Evolutionary conservation across 495 filamentous ascomycete species (phyloP).

Genomic region (Parachaetomium inaequale): DNA sequence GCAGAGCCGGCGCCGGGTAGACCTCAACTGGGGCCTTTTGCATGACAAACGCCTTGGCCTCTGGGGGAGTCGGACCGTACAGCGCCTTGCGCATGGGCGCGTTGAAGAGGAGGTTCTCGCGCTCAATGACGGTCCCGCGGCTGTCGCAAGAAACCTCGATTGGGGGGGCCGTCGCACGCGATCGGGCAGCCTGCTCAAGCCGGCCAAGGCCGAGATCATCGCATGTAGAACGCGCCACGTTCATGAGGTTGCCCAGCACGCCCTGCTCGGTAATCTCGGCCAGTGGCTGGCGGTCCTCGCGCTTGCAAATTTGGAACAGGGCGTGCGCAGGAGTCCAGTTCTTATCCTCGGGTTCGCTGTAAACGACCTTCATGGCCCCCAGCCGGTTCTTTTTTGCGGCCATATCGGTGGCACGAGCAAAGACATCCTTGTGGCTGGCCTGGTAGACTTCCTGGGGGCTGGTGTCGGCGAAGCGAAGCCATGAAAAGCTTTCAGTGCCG

Average conservation of each 20-base stretch:
- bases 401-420: constrained; percentile 59
- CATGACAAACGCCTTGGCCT: constrained; percentile 71
- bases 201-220: constrained; percentile 63
- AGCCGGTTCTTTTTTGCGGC: constrained; percentile 51
- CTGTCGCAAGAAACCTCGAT: constrained; percentile 74
- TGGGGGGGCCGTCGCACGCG: constrained; percentile 79
- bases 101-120: constrained; percentile 76
- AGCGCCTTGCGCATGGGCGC: constrained; percentile 66
- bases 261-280: constrained; percentile 71
- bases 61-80: constrained; percentile 59
- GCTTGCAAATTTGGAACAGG: constrained; percentile 72
- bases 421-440: constrained; percentile 54
- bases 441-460: constrained; percentile 68
- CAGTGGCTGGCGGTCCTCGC: constrained; percentile 62
- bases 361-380: constrained; percentile 40
- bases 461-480: constrained; percentile 79
- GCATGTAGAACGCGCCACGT: constrained; percentile 66
- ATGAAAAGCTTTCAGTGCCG: constrained; percentile 71
- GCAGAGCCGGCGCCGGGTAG: constrained; percentile 60
- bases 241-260: constrained; percentile 70
- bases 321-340: constrained; percentile 66
- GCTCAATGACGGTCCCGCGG: constrained; percentile 62
- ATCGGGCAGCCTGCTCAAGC: constrained; percentile 75
- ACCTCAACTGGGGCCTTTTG: constrained; percentile 60
- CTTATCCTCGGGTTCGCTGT: constrained; percentile 50